Evolutionary conservation across 257 asterid genomes (phyloP).

Genomic region (Nicotiana tomentosiformis): DNA sequence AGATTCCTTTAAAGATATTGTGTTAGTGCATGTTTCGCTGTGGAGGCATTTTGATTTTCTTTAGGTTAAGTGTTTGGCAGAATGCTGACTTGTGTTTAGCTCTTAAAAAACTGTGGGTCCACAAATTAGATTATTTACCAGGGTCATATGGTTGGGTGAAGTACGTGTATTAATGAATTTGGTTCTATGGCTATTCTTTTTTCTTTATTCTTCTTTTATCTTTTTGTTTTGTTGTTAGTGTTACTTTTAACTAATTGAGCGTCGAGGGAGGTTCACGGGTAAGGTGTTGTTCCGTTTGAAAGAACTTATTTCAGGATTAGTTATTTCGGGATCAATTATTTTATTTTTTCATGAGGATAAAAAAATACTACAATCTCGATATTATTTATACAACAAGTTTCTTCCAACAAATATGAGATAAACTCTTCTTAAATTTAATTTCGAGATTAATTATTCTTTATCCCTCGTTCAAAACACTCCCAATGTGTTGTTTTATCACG

Average conservation of each 20-base stretch:
- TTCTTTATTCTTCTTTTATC: neutral
- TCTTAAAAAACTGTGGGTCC: constrained; percentile 21
- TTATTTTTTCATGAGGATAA: too few relatives aligned
- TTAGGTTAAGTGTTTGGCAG: neutral
- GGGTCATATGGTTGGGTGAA: constrained; percentile 30
- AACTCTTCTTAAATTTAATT: too few relatives aligned
- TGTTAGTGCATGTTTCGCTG: constrained; percentile 12
- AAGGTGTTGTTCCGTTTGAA: neutral
- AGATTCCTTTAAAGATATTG: constrained; percentile 10
- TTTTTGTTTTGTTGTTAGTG: neutral
- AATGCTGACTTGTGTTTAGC: constrained; percentile 5
- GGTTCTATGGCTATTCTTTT: neutral
- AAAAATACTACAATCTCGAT: accelerated
- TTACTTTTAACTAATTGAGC: neutral
- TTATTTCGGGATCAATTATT: too few relatives aligned
- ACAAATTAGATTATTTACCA: constrained; percentile 22
- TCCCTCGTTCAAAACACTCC: too few relatives aligned
- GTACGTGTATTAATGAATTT: constrained; percentile 6
- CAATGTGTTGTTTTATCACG: neutral
- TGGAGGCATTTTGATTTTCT: neutral
- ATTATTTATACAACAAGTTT: too few relatives aligned
- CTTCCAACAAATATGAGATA: too few relatives aligned
- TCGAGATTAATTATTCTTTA: too few relatives aligned
- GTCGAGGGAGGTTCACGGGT: neutral
- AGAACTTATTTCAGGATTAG: too few relatives aligned